Conservation (phyloP, 176 grass and related monocot genomes). For the Dactylis glomerata region DNA sequence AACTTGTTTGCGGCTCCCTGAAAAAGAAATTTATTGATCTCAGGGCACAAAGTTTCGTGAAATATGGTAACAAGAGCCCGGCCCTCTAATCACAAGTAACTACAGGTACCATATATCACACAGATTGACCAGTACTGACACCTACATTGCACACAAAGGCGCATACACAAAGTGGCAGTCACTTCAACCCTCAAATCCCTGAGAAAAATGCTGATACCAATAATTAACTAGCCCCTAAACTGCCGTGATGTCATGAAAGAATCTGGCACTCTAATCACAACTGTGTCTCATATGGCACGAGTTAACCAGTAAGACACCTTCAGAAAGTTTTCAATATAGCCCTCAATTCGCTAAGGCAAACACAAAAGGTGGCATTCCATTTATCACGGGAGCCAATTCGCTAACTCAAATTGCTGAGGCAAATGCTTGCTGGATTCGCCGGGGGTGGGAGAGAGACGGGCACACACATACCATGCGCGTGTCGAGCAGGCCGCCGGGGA, state of each 20-base stretch:
- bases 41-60: slow-evolving; percentile 10
- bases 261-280: background rate
- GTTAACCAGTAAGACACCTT: background rate
- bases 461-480: slow-evolving; percentile 47
- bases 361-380: background rate
- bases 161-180: background rate
- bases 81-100: background rate
- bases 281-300: background rate
- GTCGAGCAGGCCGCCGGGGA: slow-evolving; percentile 69
- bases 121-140: background rate
- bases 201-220: background rate
- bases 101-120: background rate
- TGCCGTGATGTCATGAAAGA: background rate
- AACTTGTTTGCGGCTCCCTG: slow-evolving; percentile 73
- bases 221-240: background rate
- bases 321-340: too few relatives aligned
- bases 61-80: background rate
- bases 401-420: background rate
- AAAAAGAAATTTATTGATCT: slow-evolving; percentile 7
- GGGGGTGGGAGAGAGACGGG: background rate
- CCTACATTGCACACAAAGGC: background rate
- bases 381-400: background rate
- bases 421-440: background rate
- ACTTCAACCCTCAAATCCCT: background rate
- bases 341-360: too few relatives aligned